Conservation (phyloP, 345 rosid species). For the Aquilaria malaccensis region DNA sequence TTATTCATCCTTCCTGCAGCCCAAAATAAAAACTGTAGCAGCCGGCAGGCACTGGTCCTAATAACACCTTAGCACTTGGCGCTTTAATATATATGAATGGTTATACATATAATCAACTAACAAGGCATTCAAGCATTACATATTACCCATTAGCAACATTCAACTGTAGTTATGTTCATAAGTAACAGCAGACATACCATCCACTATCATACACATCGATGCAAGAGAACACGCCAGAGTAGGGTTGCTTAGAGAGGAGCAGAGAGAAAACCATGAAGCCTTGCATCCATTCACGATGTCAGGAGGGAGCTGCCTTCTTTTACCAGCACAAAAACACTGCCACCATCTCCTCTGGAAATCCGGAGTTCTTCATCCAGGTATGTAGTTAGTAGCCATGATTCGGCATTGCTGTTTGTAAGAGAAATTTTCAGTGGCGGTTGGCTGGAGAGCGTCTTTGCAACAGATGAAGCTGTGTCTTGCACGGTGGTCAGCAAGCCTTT, state of each 20-base stretch:
- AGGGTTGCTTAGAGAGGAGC: not conserved
- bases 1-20: no score
- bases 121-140: no score
- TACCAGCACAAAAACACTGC: constrained; percentile 78
- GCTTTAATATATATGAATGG: no score
- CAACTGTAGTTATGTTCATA: no score
- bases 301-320: constrained; percentile 80
- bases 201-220: not conserved
- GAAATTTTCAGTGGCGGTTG: constrained; percentile 83
- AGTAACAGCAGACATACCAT: no score
- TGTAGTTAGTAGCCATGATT: constrained; percentile 89
- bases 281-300: constrained; percentile 21
- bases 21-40: no score
- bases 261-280: not conserved
- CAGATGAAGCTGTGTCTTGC: constrained; percentile 80
- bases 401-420: constrained; percentile 48
- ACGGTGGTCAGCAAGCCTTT: constrained; percentile 66
- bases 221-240: not conserved
- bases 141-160: no score
- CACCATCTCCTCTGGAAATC: constrained; percentile 83
- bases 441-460: constrained; percentile 80
- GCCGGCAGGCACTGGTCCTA: no score
- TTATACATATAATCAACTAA: no score
- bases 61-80: no score
- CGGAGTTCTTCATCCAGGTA: constrained; percentile 83